Percentiles rank a stretch among this genome's conserved stretches.
Conservation (phyloP, 2,329 filamentous ascomycete species). For the Ophiocordyceps camponoti-floridani region DNA sequence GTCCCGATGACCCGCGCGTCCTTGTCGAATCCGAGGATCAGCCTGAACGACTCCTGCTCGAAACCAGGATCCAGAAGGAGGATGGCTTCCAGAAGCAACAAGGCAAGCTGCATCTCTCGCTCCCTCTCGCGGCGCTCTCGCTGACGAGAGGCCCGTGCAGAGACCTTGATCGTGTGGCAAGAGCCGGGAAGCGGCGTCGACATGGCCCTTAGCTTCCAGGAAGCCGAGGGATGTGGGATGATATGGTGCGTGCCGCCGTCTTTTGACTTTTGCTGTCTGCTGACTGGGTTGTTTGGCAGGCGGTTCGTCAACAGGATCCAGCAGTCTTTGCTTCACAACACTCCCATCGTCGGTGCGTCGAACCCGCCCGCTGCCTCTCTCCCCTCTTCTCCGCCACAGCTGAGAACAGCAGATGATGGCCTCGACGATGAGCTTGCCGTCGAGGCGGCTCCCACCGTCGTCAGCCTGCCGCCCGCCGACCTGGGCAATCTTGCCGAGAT, state of each 20-base stretch:
- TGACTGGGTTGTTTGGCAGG: conserved; percentile 29
- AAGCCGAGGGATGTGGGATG: conserved; percentile 78
- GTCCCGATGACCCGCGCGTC: conserved; percentile 68
- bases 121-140: conserved; percentile 6
- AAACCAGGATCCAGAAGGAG: conserved; percentile 81
- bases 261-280: not conserved
- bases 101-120: conserved; percentile 35
- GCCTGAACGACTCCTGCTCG: conserved; percentile 63
- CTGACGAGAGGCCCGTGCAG: conserved; percentile 23
- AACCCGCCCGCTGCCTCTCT: not conserved
- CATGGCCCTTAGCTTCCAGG: conserved; percentile 97
- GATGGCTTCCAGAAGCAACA: conserved; percentile 98
- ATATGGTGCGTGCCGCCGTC: conserved; percentile 55
- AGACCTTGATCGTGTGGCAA: conserved; percentile 97
- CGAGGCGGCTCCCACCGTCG: conserved; percentile 50
- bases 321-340: conserved; percentile 42
- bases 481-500: conserved; percentile 73
- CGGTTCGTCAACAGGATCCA: conserved; percentile 83
- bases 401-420: conserved; percentile 47
- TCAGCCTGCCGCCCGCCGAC: conserved; percentile 55
- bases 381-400: conserved; percentile 1
- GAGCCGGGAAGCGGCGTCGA: conserved; percentile 69
- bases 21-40: conserved; percentile 89
- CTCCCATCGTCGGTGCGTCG: conserved; percentile 1
- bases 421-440: conserved; percentile 73